Conservation (phyloP, 2,329 filamentous ascomycete genomes). For the Penicillium paneum region DNA sequence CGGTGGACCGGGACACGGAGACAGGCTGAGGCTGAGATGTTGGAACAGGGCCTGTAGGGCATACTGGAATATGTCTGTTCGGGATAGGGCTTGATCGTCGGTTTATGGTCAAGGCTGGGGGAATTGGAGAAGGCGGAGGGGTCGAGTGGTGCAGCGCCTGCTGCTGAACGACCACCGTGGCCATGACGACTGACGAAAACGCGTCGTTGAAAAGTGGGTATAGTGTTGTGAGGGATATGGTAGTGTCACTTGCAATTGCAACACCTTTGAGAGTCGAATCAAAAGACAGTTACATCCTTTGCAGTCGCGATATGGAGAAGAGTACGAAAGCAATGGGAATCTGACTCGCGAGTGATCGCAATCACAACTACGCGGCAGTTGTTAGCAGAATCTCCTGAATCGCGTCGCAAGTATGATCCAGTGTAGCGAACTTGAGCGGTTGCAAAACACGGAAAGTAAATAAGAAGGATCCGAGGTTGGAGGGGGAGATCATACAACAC, state of each 20-base stretch:
- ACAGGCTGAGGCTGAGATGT: conserved; percentile 57
- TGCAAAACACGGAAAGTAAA: conserved; percentile 1
- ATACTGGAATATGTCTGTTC: conserved; percentile 88
- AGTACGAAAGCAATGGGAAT: not conserved
- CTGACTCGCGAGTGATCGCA: not conserved
- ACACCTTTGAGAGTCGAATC: not conserved
- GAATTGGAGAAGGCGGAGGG: conserved; percentile 44
- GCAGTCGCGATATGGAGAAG: not conserved
- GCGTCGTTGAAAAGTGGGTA: not conserved
- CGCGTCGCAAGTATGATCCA: not conserved
- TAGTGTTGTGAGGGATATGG: not conserved
- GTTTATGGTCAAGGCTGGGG: conserved; percentile 57
- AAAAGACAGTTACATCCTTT: conserved; percentile 22
- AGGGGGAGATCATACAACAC: conserved; percentile 7
- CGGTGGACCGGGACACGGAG: conserved; percentile 36
- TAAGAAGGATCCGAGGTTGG: not conserved
- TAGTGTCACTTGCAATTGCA: not conserved
- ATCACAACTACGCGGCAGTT: not conserved
- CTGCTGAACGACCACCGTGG: conserved; percentile 49
- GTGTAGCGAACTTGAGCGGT: not conserved
- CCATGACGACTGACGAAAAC: conserved; percentile 32
- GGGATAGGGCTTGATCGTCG: conserved; percentile 64
- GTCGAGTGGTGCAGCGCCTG: conserved; percentile 48
- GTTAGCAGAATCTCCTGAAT: not conserved
- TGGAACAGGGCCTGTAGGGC: conserved; percentile 70